phyloP scores from a whole-genome alignment of 768 basidiomycete genomes.

The Mycena capillaripes region DNA sequence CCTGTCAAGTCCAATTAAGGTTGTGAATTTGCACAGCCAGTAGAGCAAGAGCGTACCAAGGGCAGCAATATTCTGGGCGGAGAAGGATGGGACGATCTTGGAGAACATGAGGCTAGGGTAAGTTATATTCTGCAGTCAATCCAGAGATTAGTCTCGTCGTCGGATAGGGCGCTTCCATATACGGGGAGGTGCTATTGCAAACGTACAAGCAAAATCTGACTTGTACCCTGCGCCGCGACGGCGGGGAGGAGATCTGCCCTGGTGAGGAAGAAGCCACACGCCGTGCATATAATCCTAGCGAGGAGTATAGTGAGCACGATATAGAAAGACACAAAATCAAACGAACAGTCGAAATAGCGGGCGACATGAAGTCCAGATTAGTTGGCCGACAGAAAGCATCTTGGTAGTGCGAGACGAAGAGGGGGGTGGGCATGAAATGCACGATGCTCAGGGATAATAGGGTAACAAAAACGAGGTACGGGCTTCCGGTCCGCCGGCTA shows the following conservation, averaged over 20 bases:
- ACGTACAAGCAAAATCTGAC: conserved; percentile 20
- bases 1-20: not conserved
- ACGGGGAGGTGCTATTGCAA: not conserved
- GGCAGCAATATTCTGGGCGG: not conserved
- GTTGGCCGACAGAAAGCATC: conserved; percentile 8
- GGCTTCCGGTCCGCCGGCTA: too few species aligned
- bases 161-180: too few species aligned
- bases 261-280: not conserved
- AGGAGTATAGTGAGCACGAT: not conserved
- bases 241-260: conserved; percentile 8
- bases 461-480: too few species aligned
- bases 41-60: not conserved
- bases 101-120: conserved; percentile 19
- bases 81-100: conserved; percentile 15
- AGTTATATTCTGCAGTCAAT: conserved; percentile 8
- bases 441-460: too few species aligned
- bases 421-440: not conserved
- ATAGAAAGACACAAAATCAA: not conserved
- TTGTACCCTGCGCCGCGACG: conserved; percentile 5
- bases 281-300: conserved; percentile 3
- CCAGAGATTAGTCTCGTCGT: not conserved
- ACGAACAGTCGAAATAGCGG: conserved; percentile 11
- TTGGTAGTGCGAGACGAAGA: not conserved
- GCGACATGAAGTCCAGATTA: conserved; percentile 9
- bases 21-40: not conserved